These are phyloP conservation scores for Fusarium acutatum DNA, from an alignment of 2,329 filamentous ascomycete species.

Conservation along the genomic window DNA sequence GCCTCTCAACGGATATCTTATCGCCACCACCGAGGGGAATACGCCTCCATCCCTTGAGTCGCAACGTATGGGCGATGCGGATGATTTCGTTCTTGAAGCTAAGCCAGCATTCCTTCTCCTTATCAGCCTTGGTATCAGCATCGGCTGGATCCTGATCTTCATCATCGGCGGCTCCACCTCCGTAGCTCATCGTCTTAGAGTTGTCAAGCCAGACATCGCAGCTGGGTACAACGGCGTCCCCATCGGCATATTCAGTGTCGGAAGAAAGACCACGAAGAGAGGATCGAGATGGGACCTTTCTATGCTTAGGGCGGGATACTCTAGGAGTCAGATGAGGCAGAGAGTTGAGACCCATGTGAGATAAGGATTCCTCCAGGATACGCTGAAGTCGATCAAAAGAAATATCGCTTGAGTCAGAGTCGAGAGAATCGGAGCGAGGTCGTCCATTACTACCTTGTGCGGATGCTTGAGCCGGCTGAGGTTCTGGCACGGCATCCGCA, in stretches of 20 bases:
- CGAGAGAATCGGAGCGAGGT: slow-evolving; percentile 62
- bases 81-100: slow-evolving; percentile 92
- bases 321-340: slow-evolving; percentile 56
- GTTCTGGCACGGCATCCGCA: neutral
- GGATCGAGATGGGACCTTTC: slow-evolving; percentile 42
- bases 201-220: slow-evolving; percentile 91
- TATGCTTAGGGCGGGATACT: slow-evolving; percentile 53
- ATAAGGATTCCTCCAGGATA: slow-evolving; percentile 76
- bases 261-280: slow-evolving; percentile 68
- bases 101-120: slow-evolving; percentile 81
- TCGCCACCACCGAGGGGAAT: slow-evolving; percentile 77
- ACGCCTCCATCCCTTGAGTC: slow-evolving; percentile 89
- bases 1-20: slow-evolving; percentile 73
- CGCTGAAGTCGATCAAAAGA: slow-evolving; percentile 83
- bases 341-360: slow-evolving; percentile 58
- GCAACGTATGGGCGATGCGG: slow-evolving; percentile 85
- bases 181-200: slow-evolving; percentile 84
- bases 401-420: slow-evolving; percentile 73
- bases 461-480: slow-evolving; percentile 27
- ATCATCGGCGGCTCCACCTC: slow-evolving; percentile 55
- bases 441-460: slow-evolving; percentile 33
- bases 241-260: slow-evolving; percentile 85
- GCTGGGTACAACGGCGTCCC: slow-evolving; percentile 82
- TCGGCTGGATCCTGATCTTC: slow-evolving; percentile 46
- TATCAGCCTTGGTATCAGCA: slow-evolving; percentile 59